Evolutionary conservation across 2,329 filamentous ascomycete genomes (phyloP).

Genomic region (Fusarium musae): DNA sequence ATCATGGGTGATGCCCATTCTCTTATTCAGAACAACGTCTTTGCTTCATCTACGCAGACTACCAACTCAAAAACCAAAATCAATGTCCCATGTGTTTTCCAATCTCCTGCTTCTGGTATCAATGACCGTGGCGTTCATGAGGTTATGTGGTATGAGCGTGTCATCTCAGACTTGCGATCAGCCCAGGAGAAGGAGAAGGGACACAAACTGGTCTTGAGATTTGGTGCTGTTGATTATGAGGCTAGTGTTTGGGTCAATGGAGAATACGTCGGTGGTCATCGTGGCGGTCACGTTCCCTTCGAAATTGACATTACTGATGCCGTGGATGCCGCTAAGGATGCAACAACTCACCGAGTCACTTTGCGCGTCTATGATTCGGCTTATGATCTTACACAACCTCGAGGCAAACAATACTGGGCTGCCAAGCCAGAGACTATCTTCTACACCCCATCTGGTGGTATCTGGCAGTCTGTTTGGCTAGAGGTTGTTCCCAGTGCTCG

Average conservation of each 20-base stretch:
- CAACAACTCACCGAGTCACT: constrained; percentile 56
- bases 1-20: constrained; percentile 61
- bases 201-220: constrained; percentile 61
- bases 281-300: constrained; percentile 69
- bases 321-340: constrained; percentile 42
- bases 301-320: constrained; percentile 68
- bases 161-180: constrained; percentile 61
- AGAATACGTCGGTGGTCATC: constrained; percentile 62
- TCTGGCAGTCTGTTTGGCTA: constrained; percentile 68
- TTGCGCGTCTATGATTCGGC: constrained; percentile 72
- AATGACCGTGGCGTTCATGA: constrained; percentile 71
- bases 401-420: constrained; percentile 75
- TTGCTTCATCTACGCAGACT: constrained; percentile 42
- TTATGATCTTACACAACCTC: constrained; percentile 70
- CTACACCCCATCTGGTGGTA: constrained; percentile 67
- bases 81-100: constrained; percentile 73
- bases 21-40: constrained; percentile 59
- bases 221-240: constrained; percentile 72
- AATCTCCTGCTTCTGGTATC: constrained; percentile 71
- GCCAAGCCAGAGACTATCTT: constrained; percentile 70
- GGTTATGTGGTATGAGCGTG: constrained; percentile 73
- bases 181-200: constrained; percentile 53
- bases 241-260: constrained; percentile 68
- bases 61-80: constrained; percentile 63
- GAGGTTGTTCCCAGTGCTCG: constrained; percentile 64